Evolutionary conservation across 2,329 filamentous ascomycete genomes (phyloP), one percentile per base, ranked within the genome.

Genomic region (Sclerotinia glacialis): DNA sequence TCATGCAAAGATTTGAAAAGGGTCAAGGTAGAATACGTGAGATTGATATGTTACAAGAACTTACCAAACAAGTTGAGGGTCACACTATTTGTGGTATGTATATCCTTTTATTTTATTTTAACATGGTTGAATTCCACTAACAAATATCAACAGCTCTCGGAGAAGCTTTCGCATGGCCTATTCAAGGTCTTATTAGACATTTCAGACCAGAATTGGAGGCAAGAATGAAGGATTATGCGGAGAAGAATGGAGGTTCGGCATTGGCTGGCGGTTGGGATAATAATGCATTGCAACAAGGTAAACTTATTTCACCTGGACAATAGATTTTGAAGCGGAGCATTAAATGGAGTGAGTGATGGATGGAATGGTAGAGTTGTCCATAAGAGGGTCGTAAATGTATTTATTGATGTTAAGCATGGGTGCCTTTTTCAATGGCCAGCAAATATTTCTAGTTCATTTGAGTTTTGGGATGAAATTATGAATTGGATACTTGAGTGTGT

Each of bases 1-100:
- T 99, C 80, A 98, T 99, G 95, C 84, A 90, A 80, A 90, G 95
- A 67, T 96, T 99, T 74, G 93, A 96, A 83, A 90, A 91, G 79
- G 95, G 95, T 68, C 87, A 92, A 79, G 95, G 91, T 68, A 88
- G 91, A 70, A 88, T 89, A 79, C 86, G 95, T 69, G 95, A 99
- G 82, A 99, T 99, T 78, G 95, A 99, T 79, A 99, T 99, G 95
- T 86, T 99, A 72, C 95, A 97, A 83, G 95, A 99, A 83, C 83
- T 99, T 74, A 99, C 95, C 70, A 99, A 99, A 86, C 95, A 99
- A 82, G 95, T 99, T 69, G 95, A 99, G 83, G 95, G 95, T 14
- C 95, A 99, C 83, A 98, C 95, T 58, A 99, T 99, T 76, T 99
- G 95, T 80, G 95, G 88, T 90, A 86, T 77, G 87, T 83, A 58